Percentiles rank a stretch among this genome's conserved stretches.
These are phyloP conservation scores for Chalaropsis thielavioides DNA, from an alignment of 2,329 filamentous ascomycete species.

Conservation along the genomic window DNA sequence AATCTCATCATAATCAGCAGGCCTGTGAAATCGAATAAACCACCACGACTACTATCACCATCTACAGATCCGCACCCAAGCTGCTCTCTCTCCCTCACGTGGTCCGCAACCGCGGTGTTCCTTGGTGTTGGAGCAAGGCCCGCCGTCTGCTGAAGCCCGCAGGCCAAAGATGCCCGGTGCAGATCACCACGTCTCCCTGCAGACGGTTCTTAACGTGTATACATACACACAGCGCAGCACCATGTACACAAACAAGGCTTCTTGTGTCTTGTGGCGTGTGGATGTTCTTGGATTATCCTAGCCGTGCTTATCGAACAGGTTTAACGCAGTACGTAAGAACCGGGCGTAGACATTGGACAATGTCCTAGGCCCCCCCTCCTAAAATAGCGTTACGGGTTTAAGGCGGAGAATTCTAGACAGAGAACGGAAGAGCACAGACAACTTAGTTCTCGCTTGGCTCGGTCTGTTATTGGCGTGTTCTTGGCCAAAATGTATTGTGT, in stretches of 20 bases:
- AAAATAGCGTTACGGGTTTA: not conserved
- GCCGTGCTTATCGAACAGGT: not conserved
- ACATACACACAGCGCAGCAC: not conserved
- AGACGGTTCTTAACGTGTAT: not conserved
- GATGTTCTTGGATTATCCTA: not conserved
- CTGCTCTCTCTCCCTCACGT: not conserved
- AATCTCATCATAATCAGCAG: not conserved
- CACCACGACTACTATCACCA: not conserved
- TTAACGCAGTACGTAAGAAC: not conserved
- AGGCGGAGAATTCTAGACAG: not conserved
- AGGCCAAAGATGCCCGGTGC: not conserved
- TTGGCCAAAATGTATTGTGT: no score
- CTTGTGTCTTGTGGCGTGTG: no score
- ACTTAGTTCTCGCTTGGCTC: not conserved
- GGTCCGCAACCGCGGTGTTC: not conserved
- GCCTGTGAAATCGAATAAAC: not conserved
- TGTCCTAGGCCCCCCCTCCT: not conserved
- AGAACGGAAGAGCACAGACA: not conserved
- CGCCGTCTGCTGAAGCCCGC: not conserved
- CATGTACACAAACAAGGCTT: not conserved
- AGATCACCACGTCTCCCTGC: not conserved
- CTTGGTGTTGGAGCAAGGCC: not conserved
- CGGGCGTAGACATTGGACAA: not conserved
- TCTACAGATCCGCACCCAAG: not conserved
- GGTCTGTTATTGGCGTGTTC: no score